Percentiles rank a stretch among this genome's conserved stretches.
phyloP scores from a whole-genome alignment of 345 rosid species.

The Eucalyptus victrix region DNA sequence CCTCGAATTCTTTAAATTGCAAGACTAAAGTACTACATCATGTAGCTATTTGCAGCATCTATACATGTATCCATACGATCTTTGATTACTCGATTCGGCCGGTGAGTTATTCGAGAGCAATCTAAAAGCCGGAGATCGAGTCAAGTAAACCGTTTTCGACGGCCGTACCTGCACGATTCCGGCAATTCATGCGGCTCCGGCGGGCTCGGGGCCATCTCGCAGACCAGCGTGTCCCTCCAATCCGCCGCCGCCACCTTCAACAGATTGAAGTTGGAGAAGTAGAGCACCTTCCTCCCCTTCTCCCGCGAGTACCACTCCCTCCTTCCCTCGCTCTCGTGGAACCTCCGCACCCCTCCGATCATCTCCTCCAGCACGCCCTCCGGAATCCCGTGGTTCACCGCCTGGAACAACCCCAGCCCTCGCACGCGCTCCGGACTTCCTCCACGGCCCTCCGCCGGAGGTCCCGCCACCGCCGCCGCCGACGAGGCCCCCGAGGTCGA shows the following conservation, averaged over 20 bases:
- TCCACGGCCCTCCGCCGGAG: background rate
- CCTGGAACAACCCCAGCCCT: background rate
- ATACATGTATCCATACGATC: background rate
- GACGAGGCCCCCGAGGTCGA: background rate
- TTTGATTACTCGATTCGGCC: background rate
- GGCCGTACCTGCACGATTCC: background rate
- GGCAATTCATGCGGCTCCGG: background rate
- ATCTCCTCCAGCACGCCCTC: background rate
- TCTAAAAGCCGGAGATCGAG: background rate
- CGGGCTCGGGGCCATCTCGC: background rate
- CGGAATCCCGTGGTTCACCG: background rate
- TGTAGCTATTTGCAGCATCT: background rate
- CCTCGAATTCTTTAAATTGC: background rate
- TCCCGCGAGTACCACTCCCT: slow-evolving; percentile 3
- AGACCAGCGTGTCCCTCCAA: slow-evolving; percentile 8
- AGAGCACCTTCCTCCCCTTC: background rate
- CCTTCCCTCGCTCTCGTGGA: background rate
- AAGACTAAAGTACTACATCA: background rate
- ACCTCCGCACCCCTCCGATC: background rate
- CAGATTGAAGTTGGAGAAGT: background rate
- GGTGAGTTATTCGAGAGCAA: background rate
- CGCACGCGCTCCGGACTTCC: background rate
- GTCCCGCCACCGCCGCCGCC: rapidly evolving
- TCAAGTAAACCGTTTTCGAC: background rate
- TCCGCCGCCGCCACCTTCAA: background rate